Evolutionary conservation across 129 eudicot genomes (phyloP).

Genomic region (Artemisia tridentata): DNA sequence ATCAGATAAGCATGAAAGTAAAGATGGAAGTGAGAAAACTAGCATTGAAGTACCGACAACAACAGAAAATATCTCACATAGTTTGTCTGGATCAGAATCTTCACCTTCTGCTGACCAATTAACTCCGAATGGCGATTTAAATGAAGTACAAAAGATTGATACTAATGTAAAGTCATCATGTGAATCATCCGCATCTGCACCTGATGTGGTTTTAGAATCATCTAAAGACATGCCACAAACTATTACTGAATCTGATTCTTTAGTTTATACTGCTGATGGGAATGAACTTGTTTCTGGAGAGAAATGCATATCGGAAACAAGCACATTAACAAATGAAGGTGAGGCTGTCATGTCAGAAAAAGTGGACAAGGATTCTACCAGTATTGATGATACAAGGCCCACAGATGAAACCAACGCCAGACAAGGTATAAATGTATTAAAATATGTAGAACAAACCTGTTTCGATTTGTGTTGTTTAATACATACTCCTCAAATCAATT

Average conservation of each 20-base stretch:
- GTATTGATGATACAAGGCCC: conserved; percentile 27
- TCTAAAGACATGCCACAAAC: conserved; percentile 33
- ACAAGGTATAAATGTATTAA: conserved; percentile 46
- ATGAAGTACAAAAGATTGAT: conserved; percentile 30
- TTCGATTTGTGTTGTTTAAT: conserved; percentile 12
- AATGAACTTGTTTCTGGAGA: conserved; percentile 71
- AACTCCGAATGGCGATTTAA: conserved; percentile 16
- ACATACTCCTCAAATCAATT: conserved; percentile 6
- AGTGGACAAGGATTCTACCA: conserved; percentile 30
- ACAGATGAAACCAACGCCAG: conserved; percentile 45
- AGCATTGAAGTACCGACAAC: conserved; percentile 16
- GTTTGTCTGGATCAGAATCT: conserved; percentile 32
- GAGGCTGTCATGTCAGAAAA: conserved; percentile 58
- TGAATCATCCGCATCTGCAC: conserved; percentile 22
- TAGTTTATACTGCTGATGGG: conserved; percentile 50
- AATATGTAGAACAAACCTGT: neutral
- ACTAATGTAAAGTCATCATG: conserved; percentile 20
- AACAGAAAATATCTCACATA: conserved; percentile 22
- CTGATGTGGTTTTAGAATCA: conserved; percentile 38
- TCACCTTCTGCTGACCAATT: conserved; percentile 29
- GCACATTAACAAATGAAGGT: conserved; percentile 52
- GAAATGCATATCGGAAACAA: conserved; percentile 58
- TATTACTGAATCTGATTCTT: conserved; percentile 39
- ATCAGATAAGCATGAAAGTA: conserved; percentile 21
- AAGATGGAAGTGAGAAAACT: conserved; percentile 35